Evolutionary conservation across 371 early-diverging fungal genomes (phyloP), one percentile per base, ranked within the genome.

Genomic region (Chytridium lagenaria): DNA sequence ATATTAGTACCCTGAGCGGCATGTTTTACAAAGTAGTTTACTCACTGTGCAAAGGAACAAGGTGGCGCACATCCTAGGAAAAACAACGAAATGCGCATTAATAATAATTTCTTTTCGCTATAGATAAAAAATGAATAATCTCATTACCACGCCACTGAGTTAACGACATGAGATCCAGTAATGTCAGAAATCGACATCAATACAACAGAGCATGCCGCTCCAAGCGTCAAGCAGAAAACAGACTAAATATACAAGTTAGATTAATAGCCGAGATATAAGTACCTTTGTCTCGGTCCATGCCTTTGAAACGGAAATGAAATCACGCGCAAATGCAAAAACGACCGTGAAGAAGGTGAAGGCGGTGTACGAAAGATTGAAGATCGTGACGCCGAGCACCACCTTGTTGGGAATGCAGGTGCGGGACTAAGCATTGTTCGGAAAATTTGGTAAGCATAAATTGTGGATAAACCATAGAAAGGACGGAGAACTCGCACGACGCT

Each of bases 141-240:
- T 26, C 57, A 10, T 55, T 26, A 55, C 57, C 57, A 55, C 23
- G 15, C 57, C 26, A 55, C 26, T 15, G 57, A 55, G 26, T 55
- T 55, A 10, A 55, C 57, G 23, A 23, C 30, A 30, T 19, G 57
- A 55, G 57, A 55, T 55, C 57, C 57, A 7, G 57, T 55, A 23
- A 55, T 55, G 30, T 55, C 57, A 16, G 57, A 7, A 26, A 55
- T 55, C 57, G 57, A 15, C 57, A 55, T 55, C 26, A 55, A 30
- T 26, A 55, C 16, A 7, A 55, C 57, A 7, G 16, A 10, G 10
- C 15, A 55, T 26, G 57, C 57, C 10, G 57, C 57, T 26, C 57
- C 57, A 55, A 55, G 10, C 5, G 15, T 15, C 10, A 55, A 30
- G 30, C 7, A 5, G 57, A 55, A 30, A 19, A 55, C 57, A 26